Conservation (phyloP, 192 early-diverging fungal species). For the Jimgerdemannia flammicorona region DNA sequence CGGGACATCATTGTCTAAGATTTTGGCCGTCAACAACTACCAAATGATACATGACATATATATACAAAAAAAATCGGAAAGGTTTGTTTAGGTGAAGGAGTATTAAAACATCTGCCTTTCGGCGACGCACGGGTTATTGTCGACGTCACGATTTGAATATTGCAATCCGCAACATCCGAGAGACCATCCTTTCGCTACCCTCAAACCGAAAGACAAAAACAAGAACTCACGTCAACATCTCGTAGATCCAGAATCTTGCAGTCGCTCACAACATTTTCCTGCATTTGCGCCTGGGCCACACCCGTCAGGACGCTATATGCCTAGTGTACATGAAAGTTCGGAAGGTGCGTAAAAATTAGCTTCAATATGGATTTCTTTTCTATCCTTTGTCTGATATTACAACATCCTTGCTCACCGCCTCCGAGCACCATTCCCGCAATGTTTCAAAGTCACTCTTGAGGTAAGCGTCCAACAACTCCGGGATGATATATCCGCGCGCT, state of each 20-base stretch:
- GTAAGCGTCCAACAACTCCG: slow-evolving; percentile 95
- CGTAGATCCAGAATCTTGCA: slow-evolving; percentile 93
- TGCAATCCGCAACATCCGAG: too few relatives aligned
- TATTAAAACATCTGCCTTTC: neutral
- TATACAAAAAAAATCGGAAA: neutral
- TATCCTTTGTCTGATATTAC: neutral
- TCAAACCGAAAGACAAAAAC: neutral
- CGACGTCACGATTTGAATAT: neutral
- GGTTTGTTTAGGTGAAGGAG: neutral
- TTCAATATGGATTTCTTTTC: neutral
- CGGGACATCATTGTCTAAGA: slow-evolving; percentile 93
- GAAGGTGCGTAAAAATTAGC: neutral
- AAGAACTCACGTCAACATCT: slow-evolving; percentile 64
- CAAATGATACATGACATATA: neutral
- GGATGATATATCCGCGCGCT: slow-evolving; percentile 86
- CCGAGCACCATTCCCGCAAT: slow-evolving; percentile 91
- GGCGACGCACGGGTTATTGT: neutral
- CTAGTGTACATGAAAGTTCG: slow-evolving; percentile 13
- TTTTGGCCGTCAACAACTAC: slow-evolving; percentile 76
- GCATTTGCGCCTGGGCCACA: slow-evolving; percentile 76
- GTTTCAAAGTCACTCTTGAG: slow-evolving; percentile 80
- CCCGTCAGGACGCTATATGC: slow-evolving; percentile 81
- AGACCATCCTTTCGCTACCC: neutral
- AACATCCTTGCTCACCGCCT: slow-evolving; percentile 59
- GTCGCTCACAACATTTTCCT: slow-evolving; percentile 88